These are phyloP conservation scores for Cicer pinnatifidum DNA, from an alignment of 306 rosid species.

Conservation along the genomic window DNA sequence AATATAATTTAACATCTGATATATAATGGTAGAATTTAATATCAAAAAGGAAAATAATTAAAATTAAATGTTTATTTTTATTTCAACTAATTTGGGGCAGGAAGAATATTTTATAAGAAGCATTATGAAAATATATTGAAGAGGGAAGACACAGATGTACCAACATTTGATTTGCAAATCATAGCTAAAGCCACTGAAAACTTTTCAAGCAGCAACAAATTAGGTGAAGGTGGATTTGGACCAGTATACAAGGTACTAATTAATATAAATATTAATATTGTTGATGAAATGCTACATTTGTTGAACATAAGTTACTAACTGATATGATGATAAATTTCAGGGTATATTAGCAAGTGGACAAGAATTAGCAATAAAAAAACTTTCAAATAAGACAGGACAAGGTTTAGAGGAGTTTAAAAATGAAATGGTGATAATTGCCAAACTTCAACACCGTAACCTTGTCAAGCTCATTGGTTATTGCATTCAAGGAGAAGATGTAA, in stretches of 20 bases:
- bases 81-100: background rate
- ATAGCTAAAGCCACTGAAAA: background rate
- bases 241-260: slow-evolving; percentile 49
- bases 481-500: slow-evolving; percentile 32
- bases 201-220: background rate
- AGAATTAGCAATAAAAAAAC: background rate
- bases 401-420: background rate
- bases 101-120: slow-evolving; percentile 6
- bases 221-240: slow-evolving; percentile 49
- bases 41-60: too few relatives aligned
- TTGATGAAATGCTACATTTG: background rate
- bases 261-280: too few relatives aligned
- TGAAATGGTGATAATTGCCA: background rate
- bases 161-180: too few relatives aligned
- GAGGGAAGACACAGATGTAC: slow-evolving; percentile 38
- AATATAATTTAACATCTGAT: background rate
- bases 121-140: slow-evolving; percentile 4
- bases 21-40: background rate
- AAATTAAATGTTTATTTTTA: background rate
- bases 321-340: background rate
- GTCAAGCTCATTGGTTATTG: slow-evolving; percentile 32
- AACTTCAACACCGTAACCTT: background rate
- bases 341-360: background rate
- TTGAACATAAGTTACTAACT: background rate
- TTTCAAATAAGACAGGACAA: background rate